These are phyloP conservation scores for Mortierella claussenii DNA, from an alignment of 192 early-diverging fungal genomes.

Conservation along the genomic window DNA sequence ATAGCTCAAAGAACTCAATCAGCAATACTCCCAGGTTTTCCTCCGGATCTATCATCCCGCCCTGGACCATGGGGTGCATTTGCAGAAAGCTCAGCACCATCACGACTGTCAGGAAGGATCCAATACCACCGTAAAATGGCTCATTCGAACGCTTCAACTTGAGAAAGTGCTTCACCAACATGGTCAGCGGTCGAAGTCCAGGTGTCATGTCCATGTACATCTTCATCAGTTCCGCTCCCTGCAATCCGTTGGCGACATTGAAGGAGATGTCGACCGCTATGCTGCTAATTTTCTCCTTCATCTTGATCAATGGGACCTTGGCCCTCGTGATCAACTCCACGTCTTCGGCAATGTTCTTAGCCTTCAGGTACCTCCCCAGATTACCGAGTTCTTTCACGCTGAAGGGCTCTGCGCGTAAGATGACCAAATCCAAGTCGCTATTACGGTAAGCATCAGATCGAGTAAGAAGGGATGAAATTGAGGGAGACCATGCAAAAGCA, in stretches of 20 bases:
- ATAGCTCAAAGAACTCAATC: constrained; percentile 94
- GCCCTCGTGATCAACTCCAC: constrained; percentile 64
- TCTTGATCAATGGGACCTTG: constrained; percentile 94
- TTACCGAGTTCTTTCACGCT: constrained; percentile 1
- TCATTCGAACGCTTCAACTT: constrained; percentile 82
- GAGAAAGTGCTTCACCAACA: constrained; percentile 91
- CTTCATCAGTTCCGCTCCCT: constrained; percentile 69
- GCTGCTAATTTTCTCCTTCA: constrained; percentile 75
- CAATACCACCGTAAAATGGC: constrained; percentile 90
- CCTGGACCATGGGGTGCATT: constrained; percentile 82
- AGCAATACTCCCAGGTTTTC: constrained; percentile 91
- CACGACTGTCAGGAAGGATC: constrained; percentile 83
- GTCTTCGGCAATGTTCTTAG: constrained; percentile 54
- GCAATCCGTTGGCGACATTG: constrained; percentile 76
- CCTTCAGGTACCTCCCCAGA: constrained; percentile 41
- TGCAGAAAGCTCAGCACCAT: constrained; percentile 86
- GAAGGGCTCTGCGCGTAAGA: background rate
- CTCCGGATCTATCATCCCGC: constrained; percentile 67
- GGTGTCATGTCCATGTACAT: constrained; percentile 67
- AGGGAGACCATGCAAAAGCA: background rate
- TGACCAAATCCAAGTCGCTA: constrained; percentile 39
- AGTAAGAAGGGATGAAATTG: background rate
- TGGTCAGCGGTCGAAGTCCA: constrained; percentile 74
- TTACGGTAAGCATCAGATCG: background rate
- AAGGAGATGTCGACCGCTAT: constrained; percentile 86